Evolutionary conservation across 148 eudicot genomes (phyloP), one percentile per base, ranked within the genome.

Genomic region (Dianthus caryophyllus): DNA sequence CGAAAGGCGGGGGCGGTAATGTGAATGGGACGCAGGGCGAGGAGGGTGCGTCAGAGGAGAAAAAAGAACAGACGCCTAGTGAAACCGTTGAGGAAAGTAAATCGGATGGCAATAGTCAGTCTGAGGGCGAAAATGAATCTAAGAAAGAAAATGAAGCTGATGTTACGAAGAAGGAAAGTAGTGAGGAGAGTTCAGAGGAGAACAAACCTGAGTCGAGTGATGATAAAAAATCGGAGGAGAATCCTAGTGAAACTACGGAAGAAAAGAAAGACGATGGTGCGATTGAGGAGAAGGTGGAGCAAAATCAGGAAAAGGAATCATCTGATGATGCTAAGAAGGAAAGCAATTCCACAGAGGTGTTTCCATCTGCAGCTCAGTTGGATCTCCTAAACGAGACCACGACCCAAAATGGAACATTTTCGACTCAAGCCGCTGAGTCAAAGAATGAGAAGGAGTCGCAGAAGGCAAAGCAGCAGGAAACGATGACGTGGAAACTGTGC

Each of bases 371-470:
- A 67, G 90, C 93, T 68, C 90, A 86, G 61, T 80, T 88, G 25
- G 97, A 88, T 81, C 82, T 91, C 39, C 74, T 87, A 51, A 86
- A 82, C 31, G 93, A 91, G 82, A 78, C 90, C 46, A 63, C 77
- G 16, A 79, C 90, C 61, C 84, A 83, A 74, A 83, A 66, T 68
- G 97, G 96, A 55, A 64, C 88, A 51, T 91, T 83, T 73, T 57
- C 83, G 58, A 88, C 93, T 66, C 97, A 91, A 76, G 92, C 88
- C 51, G 52, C 83, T 22, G 96, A 86, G 80, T 91, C 97, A 48
- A 83, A 88, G 71, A 82, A 81, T 68, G 94, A 82, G 75, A 88
- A 88, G 76, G 88, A 84, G 48, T 74, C 63, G 5, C 88, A 84
- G 63, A 74, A 65, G 16, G 71, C 82, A 43, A 78, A 78, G 2